Base-by-base conservation (phyloP, 164 flowering plant genomes). In the Aristolochia californica region DNA sequence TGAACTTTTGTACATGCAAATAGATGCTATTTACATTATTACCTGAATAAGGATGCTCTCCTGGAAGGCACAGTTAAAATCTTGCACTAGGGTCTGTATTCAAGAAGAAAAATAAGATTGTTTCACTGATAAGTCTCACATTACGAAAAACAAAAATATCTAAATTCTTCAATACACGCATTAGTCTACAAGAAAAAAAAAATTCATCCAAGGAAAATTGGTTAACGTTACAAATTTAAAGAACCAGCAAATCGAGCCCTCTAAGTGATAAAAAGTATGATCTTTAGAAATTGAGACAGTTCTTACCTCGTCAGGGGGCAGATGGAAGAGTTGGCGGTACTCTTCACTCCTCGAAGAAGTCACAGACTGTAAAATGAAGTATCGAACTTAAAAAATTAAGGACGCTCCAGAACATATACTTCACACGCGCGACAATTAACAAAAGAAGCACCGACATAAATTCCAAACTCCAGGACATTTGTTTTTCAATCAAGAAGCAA, bases 21-120 rank as follows among this genome's bases (percentile, higher is more conserved):
- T 21, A n/a, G 23, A 59, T 43, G 20, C 38, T 16, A 23, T 22
- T 0, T 22, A 50, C 54, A 50, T 12, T 10, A 47, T 16, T 72
- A 93, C 98, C 94, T 88, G 98, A 70, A 89, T 72, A 71, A 93
- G 96, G 56, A 93, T 77, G 72, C 74, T 87, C 74, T 93, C 98
- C 70, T 93, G 97, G 44, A 78, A 70, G 44, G 98, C 98, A 75
- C 98, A 93, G 45, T 93, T 93, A 61, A 93, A 93, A 77, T 93
- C 97, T 74, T 80, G 88, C 62, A 93, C 69, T 34, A 88, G 89
- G 60, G 79, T 84, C 98, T 93, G 65, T 13, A 70, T 24, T 59
- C 48, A 51, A 28, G 11, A 47, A 40, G 11, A 54, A 16, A 14
- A 30, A 13, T 2, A 30, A 54, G 28, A 18, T 52, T 18, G 24